Base-by-base conservation (phyloP, 192 early-diverging fungal genomes). In the Coemansia sp. region DNA sequence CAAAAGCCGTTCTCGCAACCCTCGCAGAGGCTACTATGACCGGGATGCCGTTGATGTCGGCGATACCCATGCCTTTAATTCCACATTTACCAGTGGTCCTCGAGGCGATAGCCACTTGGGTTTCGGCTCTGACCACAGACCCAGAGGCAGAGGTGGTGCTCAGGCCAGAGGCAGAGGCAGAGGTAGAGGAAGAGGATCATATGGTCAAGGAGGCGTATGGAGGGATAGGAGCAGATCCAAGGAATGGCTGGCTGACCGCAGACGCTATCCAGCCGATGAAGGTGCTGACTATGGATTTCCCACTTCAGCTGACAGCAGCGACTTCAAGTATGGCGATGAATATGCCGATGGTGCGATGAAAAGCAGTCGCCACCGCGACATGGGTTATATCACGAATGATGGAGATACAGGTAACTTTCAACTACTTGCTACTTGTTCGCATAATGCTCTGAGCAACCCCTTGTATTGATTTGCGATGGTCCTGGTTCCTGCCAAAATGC, bases 121-220 rank as follows among this genome's bases (percentile, higher is more conserved):
- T 9, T 33, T 34, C 36, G 38, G 36, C 19, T 59, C 48, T 59
- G 67, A 46, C 48, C 17, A 61, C 46, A 62, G 50, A 43, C 34
- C 48, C 48, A 61, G 59, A 17, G 41, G 40, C 29, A 65, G 70
- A 57, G 55, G 55, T 20, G 55, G 55, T 35, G 55, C 17, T 20
- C 55, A 33, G 34, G 23, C 34, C 29, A 57, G 55, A 36, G 55
- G 55, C 9, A 57, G 34, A 57, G 55, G 23, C 13, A 34, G 55
- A 48, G 63, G 70, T 6, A 19, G 69, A 29, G 29, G 29, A 29
- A 40, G 69, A 41, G 63, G 60, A 8, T 14, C n/a, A 14, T 35
- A 59, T 33, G 35, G 67, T 0, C 45, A 61, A 40, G 48, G 67
- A 48, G 63, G 63, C 10, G 59, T 48, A 20, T 52, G 40, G 10